Conservation (phyloP, 768 basidiomycete genomes). For the Imleria badia region DNA sequence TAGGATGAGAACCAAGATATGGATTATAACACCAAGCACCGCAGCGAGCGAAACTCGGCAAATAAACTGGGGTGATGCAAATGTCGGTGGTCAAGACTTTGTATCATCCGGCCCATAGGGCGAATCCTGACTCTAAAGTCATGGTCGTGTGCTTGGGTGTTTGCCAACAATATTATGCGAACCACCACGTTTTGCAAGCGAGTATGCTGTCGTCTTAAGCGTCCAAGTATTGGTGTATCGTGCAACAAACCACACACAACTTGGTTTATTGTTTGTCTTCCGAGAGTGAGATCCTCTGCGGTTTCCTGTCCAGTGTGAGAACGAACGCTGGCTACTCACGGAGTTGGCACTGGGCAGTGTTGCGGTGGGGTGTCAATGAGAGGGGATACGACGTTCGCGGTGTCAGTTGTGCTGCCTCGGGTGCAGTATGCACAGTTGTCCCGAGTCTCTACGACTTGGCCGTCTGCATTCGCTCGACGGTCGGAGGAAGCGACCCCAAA, state of each 20-base stretch:
- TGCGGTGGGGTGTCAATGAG: not conserved
- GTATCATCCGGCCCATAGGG: not conserved
- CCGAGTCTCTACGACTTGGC: not conserved
- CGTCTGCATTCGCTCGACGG: slow-evolving; percentile 1
- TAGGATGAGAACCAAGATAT: too few relatives aligned
- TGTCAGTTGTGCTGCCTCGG: too few relatives aligned
- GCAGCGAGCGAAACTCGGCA: not conserved
- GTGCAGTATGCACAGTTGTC: too few relatives aligned
- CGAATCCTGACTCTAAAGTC: too few relatives aligned
- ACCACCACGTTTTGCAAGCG: not conserved
- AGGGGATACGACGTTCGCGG: too few relatives aligned
- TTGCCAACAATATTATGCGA: not conserved
- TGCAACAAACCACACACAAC: not conserved
- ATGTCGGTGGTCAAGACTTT: not conserved
- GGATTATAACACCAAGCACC: too few relatives aligned
- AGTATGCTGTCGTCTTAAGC: too few relatives aligned
- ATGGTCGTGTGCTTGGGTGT: not conserved
- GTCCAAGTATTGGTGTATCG: too few relatives aligned
- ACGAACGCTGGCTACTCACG: not conserved
- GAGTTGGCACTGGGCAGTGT: not conserved
- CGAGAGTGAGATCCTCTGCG: too few relatives aligned
- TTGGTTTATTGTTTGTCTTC: too few relatives aligned
- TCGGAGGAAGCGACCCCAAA: not conserved
- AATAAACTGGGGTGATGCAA: not conserved
- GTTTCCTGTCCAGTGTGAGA: not conserved